Conservation (phyloP, 805 yeast species). For the Teunomyces barrocoloradensis region DNA sequence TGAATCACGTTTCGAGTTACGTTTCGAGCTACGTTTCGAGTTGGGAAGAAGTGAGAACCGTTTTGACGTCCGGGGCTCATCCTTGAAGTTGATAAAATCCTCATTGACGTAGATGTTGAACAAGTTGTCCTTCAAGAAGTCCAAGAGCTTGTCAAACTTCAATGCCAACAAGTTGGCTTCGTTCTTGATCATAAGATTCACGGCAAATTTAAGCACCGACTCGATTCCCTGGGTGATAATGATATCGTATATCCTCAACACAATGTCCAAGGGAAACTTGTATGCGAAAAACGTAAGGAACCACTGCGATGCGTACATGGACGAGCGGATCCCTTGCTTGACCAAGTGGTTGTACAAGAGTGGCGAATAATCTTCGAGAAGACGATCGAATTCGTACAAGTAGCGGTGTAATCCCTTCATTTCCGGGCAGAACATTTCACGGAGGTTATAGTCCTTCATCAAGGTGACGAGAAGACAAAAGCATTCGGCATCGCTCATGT, state of each 20-base stretch:
- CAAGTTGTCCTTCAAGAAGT: constrained; percentile 73
- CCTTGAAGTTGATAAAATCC: constrained; percentile 24
- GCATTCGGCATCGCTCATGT: constrained; percentile 79
- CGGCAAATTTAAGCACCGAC: constrained; percentile 77
- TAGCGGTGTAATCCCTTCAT: constrained; percentile 91
- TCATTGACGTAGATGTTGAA: constrained; percentile 65
- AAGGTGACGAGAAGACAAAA: constrained; percentile 76
- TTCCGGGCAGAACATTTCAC: constrained; percentile 76
- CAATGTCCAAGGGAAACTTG: constrained; percentile 88
- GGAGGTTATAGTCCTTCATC: constrained; percentile 81
- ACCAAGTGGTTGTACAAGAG: constrained; percentile 68
- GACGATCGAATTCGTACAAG: constrained; percentile 86
- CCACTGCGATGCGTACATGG: constrained; percentile 99
- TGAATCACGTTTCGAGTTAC: constrained; percentile 9
- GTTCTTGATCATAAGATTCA: constrained; percentile 74
- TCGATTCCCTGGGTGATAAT: constrained; percentile 91
- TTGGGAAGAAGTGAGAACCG: constrained; percentile 25
- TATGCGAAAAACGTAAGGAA: constrained; percentile 92
- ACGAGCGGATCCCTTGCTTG: constrained; percentile 83
- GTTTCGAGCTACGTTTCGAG: constrained; percentile 17
- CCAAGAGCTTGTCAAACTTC: constrained; percentile 73
- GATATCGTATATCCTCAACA: constrained; percentile 81
- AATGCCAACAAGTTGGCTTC: constrained; percentile 55
- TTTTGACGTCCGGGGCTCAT: constrained; percentile 12
- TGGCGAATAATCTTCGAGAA: constrained; percentile 77